These are phyloP conservation scores for Cytospora chrysosperma DNA, from an alignment of 2,329 filamentous ascomycete species.

Conservation along the genomic window DNA sequence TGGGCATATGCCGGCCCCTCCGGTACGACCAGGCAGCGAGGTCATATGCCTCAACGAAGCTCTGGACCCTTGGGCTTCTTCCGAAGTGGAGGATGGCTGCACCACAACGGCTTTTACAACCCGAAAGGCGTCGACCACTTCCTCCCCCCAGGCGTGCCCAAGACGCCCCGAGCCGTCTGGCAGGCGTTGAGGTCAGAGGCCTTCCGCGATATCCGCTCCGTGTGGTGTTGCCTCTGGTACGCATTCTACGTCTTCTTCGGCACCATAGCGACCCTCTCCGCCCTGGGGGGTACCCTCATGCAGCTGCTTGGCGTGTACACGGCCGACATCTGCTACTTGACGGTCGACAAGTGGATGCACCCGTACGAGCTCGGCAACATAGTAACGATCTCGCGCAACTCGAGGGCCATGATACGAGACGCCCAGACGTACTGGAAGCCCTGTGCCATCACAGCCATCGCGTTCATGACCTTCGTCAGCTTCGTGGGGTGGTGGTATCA, in stretches of 20 bases:
- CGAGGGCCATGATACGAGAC: slow-evolving; percentile 6
- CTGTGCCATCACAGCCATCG: slow-evolving; percentile 28
- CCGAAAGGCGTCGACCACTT: slow-evolving; percentile 26
- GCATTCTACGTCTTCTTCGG: slow-evolving; percentile 25
- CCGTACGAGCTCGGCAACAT: slow-evolving; percentile 7
- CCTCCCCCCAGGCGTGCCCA: slow-evolving; percentile 4
- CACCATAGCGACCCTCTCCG: slow-evolving; percentile 43
- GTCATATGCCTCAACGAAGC: neutral
- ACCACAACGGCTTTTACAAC: slow-evolving; percentile 26
- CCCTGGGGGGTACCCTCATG: slow-evolving; percentile 30
- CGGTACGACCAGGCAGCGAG: neutral
- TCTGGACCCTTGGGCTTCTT: slow-evolving; percentile 17
- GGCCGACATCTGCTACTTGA: slow-evolving; percentile 25
- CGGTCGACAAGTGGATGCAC: slow-evolving; percentile 25
- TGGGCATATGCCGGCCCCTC: slow-evolving; percentile 28
- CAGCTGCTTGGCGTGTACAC: slow-evolving; percentile 31
- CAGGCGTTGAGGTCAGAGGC: neutral
- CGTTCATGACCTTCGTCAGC: slow-evolving; percentile 29
- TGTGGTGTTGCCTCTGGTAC: slow-evolving; percentile 26
- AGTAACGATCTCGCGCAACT: slow-evolving; percentile 1
- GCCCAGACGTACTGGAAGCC: slow-evolving; percentile 26
- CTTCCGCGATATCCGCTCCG: slow-evolving; percentile 1
- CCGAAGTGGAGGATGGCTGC: slow-evolving; percentile 26
- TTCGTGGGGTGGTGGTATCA: slow-evolving; percentile 33
- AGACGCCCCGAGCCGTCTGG: neutral